Evolutionary conservation across 2,329 filamentous ascomycete species (phyloP).

Genomic region (Xylariaceae sp.): DNA sequence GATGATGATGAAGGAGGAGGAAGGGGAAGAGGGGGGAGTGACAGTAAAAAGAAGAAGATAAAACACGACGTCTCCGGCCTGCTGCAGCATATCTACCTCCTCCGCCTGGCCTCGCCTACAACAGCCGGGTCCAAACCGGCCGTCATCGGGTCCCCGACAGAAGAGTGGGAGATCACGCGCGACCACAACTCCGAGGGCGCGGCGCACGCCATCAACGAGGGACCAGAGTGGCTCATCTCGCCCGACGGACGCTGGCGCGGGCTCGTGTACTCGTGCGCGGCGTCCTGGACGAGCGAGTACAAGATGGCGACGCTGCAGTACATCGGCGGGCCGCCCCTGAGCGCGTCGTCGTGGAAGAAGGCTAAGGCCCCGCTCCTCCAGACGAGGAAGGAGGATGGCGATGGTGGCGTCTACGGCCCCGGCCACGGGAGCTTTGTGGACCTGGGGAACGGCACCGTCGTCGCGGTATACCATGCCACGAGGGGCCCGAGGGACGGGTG

Average conservation of each 20-base stretch:
- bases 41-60: background rate
- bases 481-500: slow-evolving; percentile 27
- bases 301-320: slow-evolving; percentile 30
- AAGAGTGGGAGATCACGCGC: slow-evolving; percentile 29
- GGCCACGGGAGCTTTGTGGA: slow-evolving; percentile 29
- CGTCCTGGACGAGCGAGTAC: slow-evolving; percentile 31
- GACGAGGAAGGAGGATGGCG: slow-evolving; percentile 11
- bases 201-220: slow-evolving; percentile 31
- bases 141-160: slow-evolving; percentile 21
- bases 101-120: slow-evolving; percentile 24
- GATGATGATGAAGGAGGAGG: background rate
- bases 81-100: slow-evolving; percentile 27
- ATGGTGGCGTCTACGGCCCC: slow-evolving; percentile 24
- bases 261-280: slow-evolving; percentile 28
- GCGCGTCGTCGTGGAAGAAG: slow-evolving; percentile 27
- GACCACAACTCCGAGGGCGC: slow-evolving; percentile 20
- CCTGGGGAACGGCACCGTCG: slow-evolving; percentile 19
- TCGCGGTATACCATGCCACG: slow-evolving; percentile 30
- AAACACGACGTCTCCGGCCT: slow-evolving; percentile 19
- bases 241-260: slow-evolving; percentile 28
- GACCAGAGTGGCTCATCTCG: slow-evolving; percentile 29
- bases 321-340: slow-evolving; percentile 26
- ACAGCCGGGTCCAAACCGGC: slow-evolving; percentile 18
- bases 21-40: background rate
- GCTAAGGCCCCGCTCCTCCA: slow-evolving; percentile 24